These are phyloP conservation scores for Claviceps sp. DNA, from an alignment of 2,329 filamentous ascomycete species.

Conservation along the genomic window DNA sequence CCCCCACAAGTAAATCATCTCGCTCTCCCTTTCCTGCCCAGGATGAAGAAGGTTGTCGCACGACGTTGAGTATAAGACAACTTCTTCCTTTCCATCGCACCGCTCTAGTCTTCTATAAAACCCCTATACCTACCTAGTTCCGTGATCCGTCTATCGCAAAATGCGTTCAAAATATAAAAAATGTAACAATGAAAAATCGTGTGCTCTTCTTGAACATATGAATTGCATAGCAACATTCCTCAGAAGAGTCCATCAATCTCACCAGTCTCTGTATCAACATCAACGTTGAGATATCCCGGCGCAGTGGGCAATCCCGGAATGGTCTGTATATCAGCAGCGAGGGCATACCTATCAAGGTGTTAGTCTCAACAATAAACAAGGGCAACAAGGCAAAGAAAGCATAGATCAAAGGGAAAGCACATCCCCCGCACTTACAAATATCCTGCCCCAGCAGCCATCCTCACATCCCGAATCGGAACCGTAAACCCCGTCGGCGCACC, in stretches of 20 bases:
- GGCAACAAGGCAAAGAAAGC: background rate
- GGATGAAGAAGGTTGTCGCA: no score
- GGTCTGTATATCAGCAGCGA: conserved; percentile 95
- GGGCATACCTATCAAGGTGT: conserved; percentile 53
- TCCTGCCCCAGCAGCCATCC: conserved; percentile 86
- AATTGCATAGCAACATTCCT: no score
- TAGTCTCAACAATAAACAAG: conserved; percentile 14
- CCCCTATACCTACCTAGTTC: no score
- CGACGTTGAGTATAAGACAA: no score
- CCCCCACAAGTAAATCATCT: no score
- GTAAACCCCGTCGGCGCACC: conserved; percentile 91
- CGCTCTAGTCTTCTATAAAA: no score
- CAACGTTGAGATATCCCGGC: conserved; percentile 89
- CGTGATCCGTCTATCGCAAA: no score
- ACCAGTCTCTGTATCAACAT: conserved; percentile 69
- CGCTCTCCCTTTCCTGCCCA: no score
- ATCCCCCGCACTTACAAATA: conserved; percentile 55
- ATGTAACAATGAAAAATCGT: no score
- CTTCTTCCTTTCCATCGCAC: no score
- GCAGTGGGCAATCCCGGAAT: conserved; percentile 93
- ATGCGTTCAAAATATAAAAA: no score
- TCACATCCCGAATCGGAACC: conserved; percentile 84
- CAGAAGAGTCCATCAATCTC: conserved; percentile 83
- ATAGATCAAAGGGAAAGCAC: background rate
- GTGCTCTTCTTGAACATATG: no score